These are phyloP conservation scores for Paramecium bursaria DNA, from an alignment of 73 alveolate species.

Conservation along the genomic window DNA sequence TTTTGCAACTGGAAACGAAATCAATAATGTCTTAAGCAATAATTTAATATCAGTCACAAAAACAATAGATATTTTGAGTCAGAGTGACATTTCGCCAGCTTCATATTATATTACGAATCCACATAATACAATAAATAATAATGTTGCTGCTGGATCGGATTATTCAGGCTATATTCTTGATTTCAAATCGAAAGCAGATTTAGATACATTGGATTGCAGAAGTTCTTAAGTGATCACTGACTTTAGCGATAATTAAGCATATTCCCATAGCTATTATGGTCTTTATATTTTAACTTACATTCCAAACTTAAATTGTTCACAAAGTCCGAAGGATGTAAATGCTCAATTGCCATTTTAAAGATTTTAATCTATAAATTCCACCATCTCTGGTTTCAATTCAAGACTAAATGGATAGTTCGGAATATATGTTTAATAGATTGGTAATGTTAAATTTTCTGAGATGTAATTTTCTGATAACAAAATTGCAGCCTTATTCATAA, in stretches of 20 bases:
- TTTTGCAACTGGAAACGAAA: no score
- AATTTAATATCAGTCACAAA: not conserved
- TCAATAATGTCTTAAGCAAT: no score
- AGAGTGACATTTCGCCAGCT: constrained; percentile 88
- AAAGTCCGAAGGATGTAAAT: no score
- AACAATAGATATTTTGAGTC: constrained; percentile 72
- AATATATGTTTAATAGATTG: no score
- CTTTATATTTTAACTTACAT: constrained; percentile 72
- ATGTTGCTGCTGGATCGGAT: constrained; percentile 89
- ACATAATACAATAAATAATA: constrained; percentile 72
- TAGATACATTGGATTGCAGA: constrained; percentile 76
- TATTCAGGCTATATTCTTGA: constrained; percentile 87
- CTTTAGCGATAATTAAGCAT: constrained; percentile 85
- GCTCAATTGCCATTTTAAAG: no score
- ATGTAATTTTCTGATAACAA: no score
- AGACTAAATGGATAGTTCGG: no score
- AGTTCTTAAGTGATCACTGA: constrained; percentile 71
- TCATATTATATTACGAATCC: constrained; percentile 90
- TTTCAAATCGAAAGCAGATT: constrained; percentile 72
- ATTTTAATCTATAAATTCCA: no score
- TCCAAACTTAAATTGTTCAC: no score
- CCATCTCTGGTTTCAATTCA: no score
- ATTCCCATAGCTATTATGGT: constrained; percentile 85
- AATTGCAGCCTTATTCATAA: no score
- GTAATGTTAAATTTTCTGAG: no score